These are phyloP conservation scores for Oryza nivara DNA, from an alignment of 176 grass and related monocot species.

Conservation along the genomic window DNA sequence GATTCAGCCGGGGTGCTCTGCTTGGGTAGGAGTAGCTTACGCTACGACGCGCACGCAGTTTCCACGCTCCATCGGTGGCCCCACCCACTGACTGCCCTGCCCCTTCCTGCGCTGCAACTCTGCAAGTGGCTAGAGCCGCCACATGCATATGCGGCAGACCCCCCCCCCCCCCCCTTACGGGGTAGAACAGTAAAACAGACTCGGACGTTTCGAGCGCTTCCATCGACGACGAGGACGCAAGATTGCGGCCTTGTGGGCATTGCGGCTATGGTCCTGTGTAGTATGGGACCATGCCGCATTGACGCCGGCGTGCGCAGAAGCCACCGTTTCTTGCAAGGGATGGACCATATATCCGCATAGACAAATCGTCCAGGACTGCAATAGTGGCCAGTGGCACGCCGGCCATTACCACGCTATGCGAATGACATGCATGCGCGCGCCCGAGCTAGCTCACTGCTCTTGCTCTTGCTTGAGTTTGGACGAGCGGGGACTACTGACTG, in stretches of 20 bases:
- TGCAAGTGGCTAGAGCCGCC: too few relatives aligned
- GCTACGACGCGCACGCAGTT: neutral
- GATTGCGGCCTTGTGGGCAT: too few relatives aligned
- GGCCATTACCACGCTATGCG: neutral
- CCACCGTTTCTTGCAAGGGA: neutral
- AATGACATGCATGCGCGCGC: neutral
- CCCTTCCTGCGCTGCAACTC: too few relatives aligned
- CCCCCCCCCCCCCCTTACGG: too few relatives aligned
- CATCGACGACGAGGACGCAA: neutral
- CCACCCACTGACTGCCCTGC: neutral
- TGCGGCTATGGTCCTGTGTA: neutral
- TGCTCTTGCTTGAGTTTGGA: too few relatives aligned
- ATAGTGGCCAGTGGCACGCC: neutral
- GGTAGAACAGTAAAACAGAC: neutral
- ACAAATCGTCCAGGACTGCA: neutral
- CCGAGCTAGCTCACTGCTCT: neutral
- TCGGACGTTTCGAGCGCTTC: neutral
- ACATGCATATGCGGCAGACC: too few relatives aligned
- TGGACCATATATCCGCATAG: neutral
- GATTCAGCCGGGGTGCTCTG: neutral
- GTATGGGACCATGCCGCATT: neutral
- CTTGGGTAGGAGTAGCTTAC: neutral
- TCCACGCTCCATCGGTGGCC: neutral
- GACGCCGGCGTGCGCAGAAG: slow-evolving; percentile 2
- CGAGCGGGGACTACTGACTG: too few relatives aligned